Conservation (phyloP, 192 early-diverging fungal genomes). For the Backusella luteola region DNA sequence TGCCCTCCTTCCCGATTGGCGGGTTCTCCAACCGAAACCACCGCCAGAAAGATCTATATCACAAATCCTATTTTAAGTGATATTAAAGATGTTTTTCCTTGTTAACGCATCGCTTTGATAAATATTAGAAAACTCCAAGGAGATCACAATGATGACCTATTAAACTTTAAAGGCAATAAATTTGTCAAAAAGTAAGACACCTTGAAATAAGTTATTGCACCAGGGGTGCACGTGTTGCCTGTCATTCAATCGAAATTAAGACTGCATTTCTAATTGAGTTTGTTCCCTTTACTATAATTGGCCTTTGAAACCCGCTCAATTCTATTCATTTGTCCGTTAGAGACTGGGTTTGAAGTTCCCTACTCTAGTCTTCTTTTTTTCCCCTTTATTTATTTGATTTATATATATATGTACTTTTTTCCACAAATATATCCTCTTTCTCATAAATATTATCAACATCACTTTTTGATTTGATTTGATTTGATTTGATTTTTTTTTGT, state of each 20-base stretch:
- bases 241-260: constrained; percentile 5
- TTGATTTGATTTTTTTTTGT: neutral
- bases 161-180: neutral
- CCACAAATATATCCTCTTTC: neutral
- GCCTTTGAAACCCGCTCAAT: neutral
- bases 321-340: neutral
- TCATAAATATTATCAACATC: neutral
- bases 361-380: neutral
- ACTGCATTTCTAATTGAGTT: constrained; percentile 7
- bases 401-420: neutral
- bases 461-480: neutral
- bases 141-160: neutral
- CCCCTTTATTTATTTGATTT: constrained; percentile 7
- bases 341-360: neutral
- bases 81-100: neutral
- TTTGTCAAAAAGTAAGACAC: neutral
- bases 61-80: neutral
- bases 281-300: constrained; percentile 1
- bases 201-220: neutral
- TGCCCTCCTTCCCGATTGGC: neutral
- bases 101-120: neutral
- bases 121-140: neutral
- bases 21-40: neutral
- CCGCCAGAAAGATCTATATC: neutral
- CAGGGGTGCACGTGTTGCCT: neutral